Base-by-base conservation (phyloP, 2,329 filamentous ascomycete species). In the Verticillium nonalfalfae region DNA sequence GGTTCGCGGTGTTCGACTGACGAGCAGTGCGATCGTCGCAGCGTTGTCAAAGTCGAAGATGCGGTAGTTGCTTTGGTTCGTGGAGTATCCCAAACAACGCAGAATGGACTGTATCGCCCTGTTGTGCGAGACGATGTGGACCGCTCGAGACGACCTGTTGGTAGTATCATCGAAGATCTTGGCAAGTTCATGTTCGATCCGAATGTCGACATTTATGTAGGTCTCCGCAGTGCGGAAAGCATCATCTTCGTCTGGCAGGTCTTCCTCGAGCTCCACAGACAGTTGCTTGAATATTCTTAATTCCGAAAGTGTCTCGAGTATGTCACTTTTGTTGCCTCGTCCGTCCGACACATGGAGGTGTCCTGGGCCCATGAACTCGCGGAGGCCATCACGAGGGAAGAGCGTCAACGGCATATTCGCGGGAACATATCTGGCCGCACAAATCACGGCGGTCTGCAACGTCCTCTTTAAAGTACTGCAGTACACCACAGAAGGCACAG, bases 121-220 rank as follows among this genome's bases (percentile, higher is more conserved):
- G 39, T 40, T 40, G 57, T 58, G 57, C 7, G 57, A 50, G 38
- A 58, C 57, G 5, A 58, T 58, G 57, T 58, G 57, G 18, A 33
- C 26, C 7, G 38, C 40, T 2, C 31, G 7, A 26, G 45, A 52
- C 21, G 45, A 18, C 10, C 34, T 11, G 7, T 18, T 14, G 34
- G 34, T 5, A 13, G 31, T 21, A 1, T 50, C 39, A 14, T 58
- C 21, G 39, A 50, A 58, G 7, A 58, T 7, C 14, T 50, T n/a
- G 14, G 11, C 26, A 6, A 58, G 39, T 7, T 39, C 57, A 2
- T 36, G 38, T 18, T 58, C 57, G 14, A 58, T 39, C n/a, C 57
- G 57, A 26, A 39, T 39, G 39, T 50, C 57, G 9, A 58, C 57
- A 11, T 50, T 58, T 38, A 58, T 14, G 9, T 50, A 58, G 4